Evolutionary conservation across 2,329 filamentous ascomycete genomes (phyloP).

Genomic region (Alternaria ventricosa): DNA sequence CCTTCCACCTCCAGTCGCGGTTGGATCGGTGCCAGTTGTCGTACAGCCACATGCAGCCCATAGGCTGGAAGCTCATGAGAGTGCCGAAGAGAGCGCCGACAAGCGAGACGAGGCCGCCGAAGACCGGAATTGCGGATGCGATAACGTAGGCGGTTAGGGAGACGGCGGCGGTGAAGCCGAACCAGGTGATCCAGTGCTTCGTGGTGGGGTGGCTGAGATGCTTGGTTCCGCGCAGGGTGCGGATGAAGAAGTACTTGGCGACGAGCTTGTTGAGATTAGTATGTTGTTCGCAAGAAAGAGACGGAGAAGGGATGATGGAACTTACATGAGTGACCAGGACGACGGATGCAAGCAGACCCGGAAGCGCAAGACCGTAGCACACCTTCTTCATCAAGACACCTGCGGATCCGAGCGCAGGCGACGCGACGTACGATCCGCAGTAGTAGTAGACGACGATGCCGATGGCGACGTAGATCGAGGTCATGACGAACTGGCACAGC

Average conservation of each 20-base stretch:
- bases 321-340: conserved; percentile 32
- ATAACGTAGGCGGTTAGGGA: conserved; percentile 31
- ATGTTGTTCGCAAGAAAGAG: neutral
- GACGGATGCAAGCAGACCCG: conserved; percentile 44
- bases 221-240: conserved; percentile 72
- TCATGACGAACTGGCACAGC: conserved; percentile 67
- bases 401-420: conserved; percentile 71
- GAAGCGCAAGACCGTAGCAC: conserved; percentile 71
- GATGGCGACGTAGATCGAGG: conserved; percentile 68
- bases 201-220: conserved; percentile 54
- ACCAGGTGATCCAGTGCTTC: conserved; percentile 36
- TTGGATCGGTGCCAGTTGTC: conserved; percentile 28
- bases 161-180: conserved; percentile 26
- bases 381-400: conserved; percentile 64
- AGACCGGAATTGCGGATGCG: conserved; percentile 36
- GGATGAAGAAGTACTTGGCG: conserved; percentile 61
- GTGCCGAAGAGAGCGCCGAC: conserved; percentile 36
- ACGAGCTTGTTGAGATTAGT: conserved; percentile 17
- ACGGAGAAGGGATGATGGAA: neutral
- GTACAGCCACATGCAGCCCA: conserved; percentile 40
- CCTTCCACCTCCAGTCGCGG: conserved; percentile 22
- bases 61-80: conserved; percentile 35
- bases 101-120: conserved; percentile 35
- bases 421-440: conserved; percentile 66
- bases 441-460: conserved; percentile 73